Evolutionary conservation across 805 yeast species (phyloP).

Genomic region (Zygoascus biomembranicola): DNA sequence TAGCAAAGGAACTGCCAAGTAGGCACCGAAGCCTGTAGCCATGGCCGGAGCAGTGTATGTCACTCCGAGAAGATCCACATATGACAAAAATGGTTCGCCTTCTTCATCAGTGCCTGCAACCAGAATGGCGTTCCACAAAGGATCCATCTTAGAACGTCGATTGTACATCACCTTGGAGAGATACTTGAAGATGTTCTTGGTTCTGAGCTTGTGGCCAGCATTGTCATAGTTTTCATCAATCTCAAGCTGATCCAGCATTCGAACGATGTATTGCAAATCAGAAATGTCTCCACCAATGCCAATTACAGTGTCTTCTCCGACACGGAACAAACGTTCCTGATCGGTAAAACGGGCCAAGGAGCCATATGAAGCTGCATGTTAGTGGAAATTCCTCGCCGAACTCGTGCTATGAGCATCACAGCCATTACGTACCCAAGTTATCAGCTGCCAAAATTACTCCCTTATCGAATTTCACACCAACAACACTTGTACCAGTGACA

Average conservation of each 20-base stretch:
- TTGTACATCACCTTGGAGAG: constrained; percentile 74
- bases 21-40: constrained; percentile 96
- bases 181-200: constrained; percentile 85
- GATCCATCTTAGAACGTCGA: constrained; percentile 89
- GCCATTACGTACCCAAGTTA: constrained; percentile 50
- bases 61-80: constrained; percentile 88
- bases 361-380: constrained; percentile 62
- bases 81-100: constrained; percentile 64
- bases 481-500: constrained; percentile 93
- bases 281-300: constrained; percentile 93
- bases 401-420: background rate
- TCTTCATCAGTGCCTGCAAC: constrained; percentile 83
- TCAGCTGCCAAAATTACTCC: constrained; percentile 96
- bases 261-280: constrained; percentile 79
- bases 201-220: constrained; percentile 58
- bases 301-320: constrained; percentile 80
- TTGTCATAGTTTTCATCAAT: constrained; percentile 72
- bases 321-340: constrained; percentile 74
- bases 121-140: constrained; percentile 88
- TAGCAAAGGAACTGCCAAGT: constrained; percentile 85
- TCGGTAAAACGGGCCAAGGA: constrained; percentile 80
- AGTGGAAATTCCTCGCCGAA: background rate
- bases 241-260: constrained; percentile 69
- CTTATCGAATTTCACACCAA: constrained; percentile 80
- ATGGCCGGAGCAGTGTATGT: constrained; percentile 79